Base-by-base conservation (phyloP, 345 rosid species). In the Schrenkiella parvula region DNA sequence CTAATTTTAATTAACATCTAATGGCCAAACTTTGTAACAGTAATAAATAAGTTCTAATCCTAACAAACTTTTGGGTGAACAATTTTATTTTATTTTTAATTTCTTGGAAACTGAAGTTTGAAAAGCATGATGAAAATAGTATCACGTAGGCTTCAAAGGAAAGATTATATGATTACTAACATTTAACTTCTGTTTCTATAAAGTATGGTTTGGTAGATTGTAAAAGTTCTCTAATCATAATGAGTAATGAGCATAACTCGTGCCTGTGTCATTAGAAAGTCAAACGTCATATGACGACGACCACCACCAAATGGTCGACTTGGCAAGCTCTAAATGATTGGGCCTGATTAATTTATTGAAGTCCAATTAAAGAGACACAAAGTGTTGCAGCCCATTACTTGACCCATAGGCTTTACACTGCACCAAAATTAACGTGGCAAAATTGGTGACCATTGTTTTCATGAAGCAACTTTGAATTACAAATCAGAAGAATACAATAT, bases 121-220 rank as follows among this genome's bases (percentile, higher is more conserved):
- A 34, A 72, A 64, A 42, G 28, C 70, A 54, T 34, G 13, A 42
- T 26, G 43, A 22, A 29, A 39, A 19, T 28, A 21, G 41, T 37
- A 39, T 50, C 21, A 26, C 50, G 9, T n/a, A 42, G 70, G 53
- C 70, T 64, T 72, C 57, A 29, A 72, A 72, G 77, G 70, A 44
- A 72, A 72, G 77, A 32, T 15, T 23, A 44, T 32, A 54, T 72
- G 71, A 72, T 72, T 52, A 42, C 68, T 60, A 25, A 25, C 60
- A 15, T 44, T 46, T 58, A 46, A 10, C 28, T 70, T 43, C n/a
- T 43, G 14, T 68, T 15, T 63, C 12, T 63, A n/a, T 53, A 22
- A 46, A 44, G 58, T 35, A 47, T 46, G 29, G 67, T 70, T 52
- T 35, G 67, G 67, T 59, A 59, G 41, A 48, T 59, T 48, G 59